These are phyloP conservation scores for Ananas comosus DNA, from an alignment of 176 grass and related monocot species.

Conservation along the genomic window DNA sequence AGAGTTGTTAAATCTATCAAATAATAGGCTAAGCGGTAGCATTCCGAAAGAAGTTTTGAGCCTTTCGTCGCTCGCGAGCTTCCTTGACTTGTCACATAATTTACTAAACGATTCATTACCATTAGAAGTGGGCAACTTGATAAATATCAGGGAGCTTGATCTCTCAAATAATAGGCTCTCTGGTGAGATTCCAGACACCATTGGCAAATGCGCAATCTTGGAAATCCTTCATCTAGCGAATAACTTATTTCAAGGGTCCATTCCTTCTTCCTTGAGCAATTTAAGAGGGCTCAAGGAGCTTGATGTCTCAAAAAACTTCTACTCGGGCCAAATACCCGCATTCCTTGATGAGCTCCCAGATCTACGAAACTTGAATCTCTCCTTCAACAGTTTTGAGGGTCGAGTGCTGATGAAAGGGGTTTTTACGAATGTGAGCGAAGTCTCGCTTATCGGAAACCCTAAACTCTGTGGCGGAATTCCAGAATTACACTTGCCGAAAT, in stretches of 20 bases:
- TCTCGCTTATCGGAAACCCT: not conserved
- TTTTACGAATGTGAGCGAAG: not conserved
- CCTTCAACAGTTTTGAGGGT: conserved; percentile 3
- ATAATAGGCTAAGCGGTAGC: conserved; percentile 15
- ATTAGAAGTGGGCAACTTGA: conserved; percentile 21
- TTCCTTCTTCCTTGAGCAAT: conserved; percentile 21
- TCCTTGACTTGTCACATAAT: conserved; percentile 23
- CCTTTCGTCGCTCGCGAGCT: conserved; percentile 9
- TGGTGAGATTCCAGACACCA: conserved; percentile 17
- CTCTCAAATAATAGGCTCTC: conserved; percentile 27
- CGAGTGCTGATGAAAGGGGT: not conserved
- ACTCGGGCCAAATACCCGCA: conserved; percentile 20
- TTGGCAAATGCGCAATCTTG: conserved; percentile 13
- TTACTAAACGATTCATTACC: conserved; percentile 15
- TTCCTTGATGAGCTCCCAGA: not conserved
- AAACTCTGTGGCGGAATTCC: not conserved
- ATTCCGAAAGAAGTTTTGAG: conserved; percentile 29
- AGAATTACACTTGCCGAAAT: conserved; percentile 1
- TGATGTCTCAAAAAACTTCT: conserved; percentile 24
- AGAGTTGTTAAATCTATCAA: not conserved
- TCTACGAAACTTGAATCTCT: conserved; percentile 15
- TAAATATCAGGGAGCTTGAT: not conserved
- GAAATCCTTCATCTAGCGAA: conserved; percentile 12
- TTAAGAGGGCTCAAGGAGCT: conserved; percentile 20
- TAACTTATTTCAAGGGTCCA: conserved; percentile 28